Evolutionary conservation across 163 green algal species (phyloP), one percentile per base, ranked within the genome.

Genomic region (Chloromonas sp.): DNA sequence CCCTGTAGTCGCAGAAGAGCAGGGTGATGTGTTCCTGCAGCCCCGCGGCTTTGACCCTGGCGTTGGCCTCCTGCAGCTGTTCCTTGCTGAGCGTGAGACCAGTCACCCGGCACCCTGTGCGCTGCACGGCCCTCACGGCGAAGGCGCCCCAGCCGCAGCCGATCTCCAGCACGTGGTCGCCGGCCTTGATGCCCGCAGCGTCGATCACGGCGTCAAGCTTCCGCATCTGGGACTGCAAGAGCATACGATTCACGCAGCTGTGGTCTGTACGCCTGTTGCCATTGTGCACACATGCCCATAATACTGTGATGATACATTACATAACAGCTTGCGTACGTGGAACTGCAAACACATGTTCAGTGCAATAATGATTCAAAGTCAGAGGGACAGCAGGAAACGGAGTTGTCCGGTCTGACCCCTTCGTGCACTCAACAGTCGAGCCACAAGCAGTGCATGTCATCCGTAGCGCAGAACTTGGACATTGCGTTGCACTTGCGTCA

Each of bases 81-180:
- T 98, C 93, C 89, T 97, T 96, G 89, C 89, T 95, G 13, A 98
- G 85, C 3, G 96, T 98, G 74, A 99, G 90, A 60, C 94, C 92
- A 58, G 93, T 95, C 83, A 93, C 89, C 71, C 86, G 87, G 88
- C 89, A 90, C 66, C 85, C 85, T 58, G 84, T 87, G n/a, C 59
- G 62, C 82, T 88, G 84, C 61, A 83, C 85, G 2, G 83, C 87
- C 1, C 85, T 81, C 61, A 91, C 89, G 15, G 85, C 87, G 58
- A 91, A 91, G 66, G 81, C 84, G 11, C 87, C 87, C 97, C 97
- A 99, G 77, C 97, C 97, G 85, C 96, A 99, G 3, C 97, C 97
- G 71, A 99, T 97, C 89, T 99, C 97, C 87, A 99, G 92, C 74
- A 99, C 97, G 62, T 94, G 86, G 86, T 98, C 91, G 0, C 76